phyloP scores from a whole-genome alignment of 331 rosid species.

The Dryas integrifolia region DNA sequence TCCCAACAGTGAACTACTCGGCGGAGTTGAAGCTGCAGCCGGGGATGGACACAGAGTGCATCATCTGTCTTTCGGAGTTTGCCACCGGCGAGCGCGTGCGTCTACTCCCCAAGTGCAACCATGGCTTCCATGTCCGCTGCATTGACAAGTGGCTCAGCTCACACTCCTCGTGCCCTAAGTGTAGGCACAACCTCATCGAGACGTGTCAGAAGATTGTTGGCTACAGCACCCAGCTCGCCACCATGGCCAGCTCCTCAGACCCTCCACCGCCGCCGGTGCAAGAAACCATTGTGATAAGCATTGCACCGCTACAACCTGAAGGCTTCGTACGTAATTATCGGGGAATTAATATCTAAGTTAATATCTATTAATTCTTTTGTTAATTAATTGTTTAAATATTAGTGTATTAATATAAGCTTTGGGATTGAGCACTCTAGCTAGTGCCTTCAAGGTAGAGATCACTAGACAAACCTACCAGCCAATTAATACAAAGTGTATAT shows the following conservation, averaged over 20 bases:
- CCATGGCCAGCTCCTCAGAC: conserved; percentile 32
- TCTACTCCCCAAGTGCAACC: conserved; percentile 80
- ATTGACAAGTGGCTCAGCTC: conserved; percentile 86
- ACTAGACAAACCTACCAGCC: not conserved
- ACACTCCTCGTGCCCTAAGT: conserved; percentile 92
- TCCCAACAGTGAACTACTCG: conserved; percentile 53
- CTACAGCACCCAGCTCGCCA: conserved; percentile 6
- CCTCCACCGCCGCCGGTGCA: conserved; percentile 22
- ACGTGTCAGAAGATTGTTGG: conserved; percentile 73
- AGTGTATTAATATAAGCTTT: not conserved
- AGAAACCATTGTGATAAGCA: conserved; percentile 41
- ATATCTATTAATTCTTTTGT: not conserved
- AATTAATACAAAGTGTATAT: conserved; percentile 5
- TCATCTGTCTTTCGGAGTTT: conserved; percentile 74
- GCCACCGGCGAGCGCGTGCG: conserved; percentile 53
- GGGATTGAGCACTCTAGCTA: conserved; percentile 7
- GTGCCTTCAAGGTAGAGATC: not conserved
- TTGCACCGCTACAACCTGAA: conserved; percentile 62
- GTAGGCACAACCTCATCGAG: conserved; percentile 72
- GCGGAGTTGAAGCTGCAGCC: conserved; percentile 43
- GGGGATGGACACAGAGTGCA: conserved; percentile 68
- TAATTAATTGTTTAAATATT: not conserved
- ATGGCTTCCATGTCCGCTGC: conserved; percentile 81
- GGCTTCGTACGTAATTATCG: conserved; percentile 49
- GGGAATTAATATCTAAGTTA: conserved; percentile 23